phyloP scores from a whole-genome alignment of 495 filamentous ascomycete species.

The Pseudomonodictys pantanalensis region DNA sequence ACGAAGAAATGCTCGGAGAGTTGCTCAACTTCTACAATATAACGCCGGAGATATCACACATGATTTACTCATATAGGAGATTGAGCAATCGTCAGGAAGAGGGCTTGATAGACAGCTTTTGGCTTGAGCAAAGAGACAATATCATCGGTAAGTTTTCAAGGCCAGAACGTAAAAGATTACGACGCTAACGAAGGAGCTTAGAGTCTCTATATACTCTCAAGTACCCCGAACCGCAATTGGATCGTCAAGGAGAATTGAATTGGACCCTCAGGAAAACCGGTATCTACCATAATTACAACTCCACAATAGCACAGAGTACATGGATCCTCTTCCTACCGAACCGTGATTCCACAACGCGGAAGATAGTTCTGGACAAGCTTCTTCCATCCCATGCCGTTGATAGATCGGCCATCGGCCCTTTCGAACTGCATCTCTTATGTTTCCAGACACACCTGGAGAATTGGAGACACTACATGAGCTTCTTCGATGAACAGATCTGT shows the following conservation, averaged over 20 bases:
- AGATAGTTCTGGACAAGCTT: no score
- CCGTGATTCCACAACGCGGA: no score
- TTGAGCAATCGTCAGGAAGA: neutral
- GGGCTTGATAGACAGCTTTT: neutral
- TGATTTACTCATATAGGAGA: neutral
- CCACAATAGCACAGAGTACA: no score
- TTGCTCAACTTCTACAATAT: neutral
- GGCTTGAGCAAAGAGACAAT: neutral
- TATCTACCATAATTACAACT: neutral
- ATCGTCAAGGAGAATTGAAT: neutral
- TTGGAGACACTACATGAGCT: neutral
- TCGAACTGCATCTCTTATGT: neutral
- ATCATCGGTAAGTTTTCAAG: neutral
- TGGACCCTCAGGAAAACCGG: neutral
- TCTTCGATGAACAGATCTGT: neutral
- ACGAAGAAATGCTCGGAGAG: neutral
- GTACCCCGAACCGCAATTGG: neutral
- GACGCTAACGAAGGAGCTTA: neutral
- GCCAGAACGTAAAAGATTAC: neutral
- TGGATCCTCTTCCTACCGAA: no score
- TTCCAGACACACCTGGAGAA: neutral
- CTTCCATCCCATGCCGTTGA: no score
- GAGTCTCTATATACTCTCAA: neutral
- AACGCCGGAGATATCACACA: neutral
- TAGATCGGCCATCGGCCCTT: neutral